A percentile compares a stretch with the other conserved stretches of the same genome.
These are phyloP conservation scores for Onygena corvina DNA, from an alignment of 2,329 filamentous ascomycete species.

Conservation along the genomic window DNA sequence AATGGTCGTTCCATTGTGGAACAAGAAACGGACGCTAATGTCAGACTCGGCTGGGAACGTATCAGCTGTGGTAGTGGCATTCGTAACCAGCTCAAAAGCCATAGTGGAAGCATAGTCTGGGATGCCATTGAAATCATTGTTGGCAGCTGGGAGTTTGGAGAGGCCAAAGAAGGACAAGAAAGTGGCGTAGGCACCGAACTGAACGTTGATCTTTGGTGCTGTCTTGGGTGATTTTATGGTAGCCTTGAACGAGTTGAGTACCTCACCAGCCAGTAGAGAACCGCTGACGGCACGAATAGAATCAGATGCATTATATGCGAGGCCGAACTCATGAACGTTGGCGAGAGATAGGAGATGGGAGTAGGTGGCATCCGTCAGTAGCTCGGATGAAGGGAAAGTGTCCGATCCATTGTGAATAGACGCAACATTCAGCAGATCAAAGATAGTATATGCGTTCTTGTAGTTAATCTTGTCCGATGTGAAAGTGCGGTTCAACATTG, in stretches of 20 bases:
- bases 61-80: slow-evolving; percentile 25
- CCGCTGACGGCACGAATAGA: slow-evolving; percentile 42
- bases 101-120: slow-evolving; percentile 77
- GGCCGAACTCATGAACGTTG: slow-evolving; percentile 66
- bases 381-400: slow-evolving; percentile 46
- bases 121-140: slow-evolving; percentile 57
- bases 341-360: slow-evolving; percentile 60
- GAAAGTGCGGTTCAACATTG: slow-evolving; percentile 44
- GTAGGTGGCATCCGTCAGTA: slow-evolving; percentile 50
- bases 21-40: slow-evolving; percentile 48
- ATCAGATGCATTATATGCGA: slow-evolving; percentile 59
- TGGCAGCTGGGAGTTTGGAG: slow-evolving; percentile 39
- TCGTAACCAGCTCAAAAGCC: slow-evolving; percentile 60
- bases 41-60: slow-evolving; percentile 39
- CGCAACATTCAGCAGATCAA: slow-evolving; percentile 52
- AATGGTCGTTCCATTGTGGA: slow-evolving; percentile 49
- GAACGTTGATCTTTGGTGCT: slow-evolving; percentile 37
- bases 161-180: slow-evolving; percentile 53
- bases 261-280: slow-evolving; percentile 53
- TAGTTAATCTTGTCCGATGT: slow-evolving; percentile 39
- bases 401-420: slow-evolving; percentile 47
- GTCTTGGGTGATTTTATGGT: slow-evolving; percentile 28
- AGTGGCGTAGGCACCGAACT: slow-evolving; percentile 51
- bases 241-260: slow-evolving; percentile 38
- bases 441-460: slow-evolving; percentile 56